Evolutionary conservation across 345 rosid genomes (phyloP).

Genomic region (Eucalyptus regnans): DNA sequence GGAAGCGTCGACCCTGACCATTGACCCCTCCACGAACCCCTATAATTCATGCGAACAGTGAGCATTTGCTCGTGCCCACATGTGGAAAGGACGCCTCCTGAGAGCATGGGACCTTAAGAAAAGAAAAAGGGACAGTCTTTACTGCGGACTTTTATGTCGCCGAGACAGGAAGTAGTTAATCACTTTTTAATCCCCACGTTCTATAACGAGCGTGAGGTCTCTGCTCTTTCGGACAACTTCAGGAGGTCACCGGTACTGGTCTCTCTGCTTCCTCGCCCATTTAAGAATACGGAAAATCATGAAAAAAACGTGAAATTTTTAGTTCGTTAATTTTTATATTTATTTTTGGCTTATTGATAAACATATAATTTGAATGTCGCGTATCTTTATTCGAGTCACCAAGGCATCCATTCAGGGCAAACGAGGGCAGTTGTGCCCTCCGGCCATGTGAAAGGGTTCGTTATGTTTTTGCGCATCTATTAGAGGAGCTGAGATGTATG

Average conservation of each 20-base stretch:
- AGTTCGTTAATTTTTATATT: neutral
- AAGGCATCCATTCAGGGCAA: neutral
- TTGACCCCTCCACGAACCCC: neutral
- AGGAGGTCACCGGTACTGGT: neutral
- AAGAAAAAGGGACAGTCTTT: neutral
- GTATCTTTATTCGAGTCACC: neutral
- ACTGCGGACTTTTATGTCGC: neutral
- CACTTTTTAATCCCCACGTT: neutral
- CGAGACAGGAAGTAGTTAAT: neutral
- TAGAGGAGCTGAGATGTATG: neutral
- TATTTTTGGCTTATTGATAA: neutral
- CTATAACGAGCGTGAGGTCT: neutral
- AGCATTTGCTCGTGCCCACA: neutral
- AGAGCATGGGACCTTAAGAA: neutral
- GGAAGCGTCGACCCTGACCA: no score
- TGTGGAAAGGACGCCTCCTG: neutral
- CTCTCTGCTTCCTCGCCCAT: neutral
- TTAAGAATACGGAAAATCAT: neutral
- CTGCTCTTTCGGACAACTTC: neutral
- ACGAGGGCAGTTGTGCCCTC: neutral
- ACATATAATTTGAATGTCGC: neutral
- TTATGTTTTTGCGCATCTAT: neutral
- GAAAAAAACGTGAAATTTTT: neutral
- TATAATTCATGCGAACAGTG: neutral
- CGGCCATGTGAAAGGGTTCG: neutral